Percentiles rank a stretch among this genome's conserved stretches.
phyloP scores from a whole-genome alignment of 1,284 basidiomycete genomes.

The Cystobasidiaceae sp. region DNA sequence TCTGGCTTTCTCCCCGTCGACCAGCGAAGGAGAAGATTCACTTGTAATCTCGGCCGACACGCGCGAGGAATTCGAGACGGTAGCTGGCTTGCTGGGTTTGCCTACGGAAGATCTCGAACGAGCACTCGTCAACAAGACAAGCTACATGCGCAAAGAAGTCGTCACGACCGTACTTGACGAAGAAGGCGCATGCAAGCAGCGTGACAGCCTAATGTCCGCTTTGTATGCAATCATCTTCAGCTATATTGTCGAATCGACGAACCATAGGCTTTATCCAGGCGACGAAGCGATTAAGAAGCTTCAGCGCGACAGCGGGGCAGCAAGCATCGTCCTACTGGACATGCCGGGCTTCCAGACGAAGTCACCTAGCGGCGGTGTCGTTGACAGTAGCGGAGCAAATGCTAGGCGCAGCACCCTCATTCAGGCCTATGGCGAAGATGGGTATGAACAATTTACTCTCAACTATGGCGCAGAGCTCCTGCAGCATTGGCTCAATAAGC shows the following conservation, averaged over 20 bases:
- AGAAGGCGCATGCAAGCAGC: slow-evolving; percentile 58
- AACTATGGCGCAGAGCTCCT: slow-evolving; percentile 81
- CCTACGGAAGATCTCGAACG: slow-evolving; percentile 67
- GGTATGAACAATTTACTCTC: slow-evolving; percentile 78
- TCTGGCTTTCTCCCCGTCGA: slow-evolving; percentile 78
- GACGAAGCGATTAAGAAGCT: slow-evolving; percentile 41
- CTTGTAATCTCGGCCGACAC: slow-evolving; percentile 50
- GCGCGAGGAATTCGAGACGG: slow-evolving; percentile 66
- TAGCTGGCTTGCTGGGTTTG: slow-evolving; percentile 87
- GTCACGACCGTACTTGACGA: slow-evolving; percentile 12
- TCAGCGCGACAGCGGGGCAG: slow-evolving; percentile 45
- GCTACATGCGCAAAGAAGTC: slow-evolving; percentile 28
- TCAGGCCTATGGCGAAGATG: slow-evolving; percentile 68
- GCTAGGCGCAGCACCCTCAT: slow-evolving; percentile 55
- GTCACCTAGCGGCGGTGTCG: slow-evolving; percentile 21
- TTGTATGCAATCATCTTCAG: slow-evolving; percentile 88
- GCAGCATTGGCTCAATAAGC: slow-evolving; percentile 68
- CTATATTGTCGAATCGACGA: slow-evolving; percentile 82
- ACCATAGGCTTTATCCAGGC: slow-evolving; percentile 60
- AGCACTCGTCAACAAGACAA: slow-evolving; percentile 83
- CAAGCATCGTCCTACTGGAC: slow-evolving; percentile 72
- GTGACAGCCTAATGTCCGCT: slow-evolving; percentile 72
- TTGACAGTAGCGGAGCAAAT: not conserved
- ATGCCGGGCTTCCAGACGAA: slow-evolving; percentile 76
- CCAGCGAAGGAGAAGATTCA: too few relatives aligned